A percentile compares a stretch with the other conserved stretches of the same genome.
phyloP scores from a whole-genome alignment of 116 monocot species.

The Dioscorea cayenensis region DNA sequence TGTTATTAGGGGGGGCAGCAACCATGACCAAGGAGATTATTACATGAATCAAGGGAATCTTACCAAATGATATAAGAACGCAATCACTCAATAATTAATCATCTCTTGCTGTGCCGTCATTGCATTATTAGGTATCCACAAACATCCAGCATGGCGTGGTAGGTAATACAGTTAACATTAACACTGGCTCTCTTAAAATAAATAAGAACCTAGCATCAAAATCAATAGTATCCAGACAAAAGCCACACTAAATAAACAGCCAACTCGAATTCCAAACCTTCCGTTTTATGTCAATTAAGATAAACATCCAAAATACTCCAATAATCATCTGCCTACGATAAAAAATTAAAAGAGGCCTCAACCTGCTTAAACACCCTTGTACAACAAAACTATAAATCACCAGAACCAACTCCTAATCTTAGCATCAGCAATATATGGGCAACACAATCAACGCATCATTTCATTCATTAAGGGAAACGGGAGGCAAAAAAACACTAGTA shows the following conservation, averaged over 20 bases:
- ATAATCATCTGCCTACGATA: too few relatives aligned
- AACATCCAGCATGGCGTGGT: neutral
- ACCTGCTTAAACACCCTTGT: too few relatives aligned
- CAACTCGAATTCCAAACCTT: too few relatives aligned
- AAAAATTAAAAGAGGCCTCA: too few relatives aligned
- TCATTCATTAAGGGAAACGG: too few relatives aligned
- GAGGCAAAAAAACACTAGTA: too few relatives aligned
- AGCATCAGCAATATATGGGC: too few relatives aligned
- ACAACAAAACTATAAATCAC: too few relatives aligned
- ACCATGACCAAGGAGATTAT: neutral
- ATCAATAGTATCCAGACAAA: neutral
- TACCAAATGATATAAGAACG: neutral
- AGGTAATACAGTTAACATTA: neutral
- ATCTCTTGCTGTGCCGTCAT: neutral
- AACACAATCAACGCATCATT: too few relatives aligned
- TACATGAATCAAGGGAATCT: neutral
- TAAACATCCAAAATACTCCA: too few relatives aligned
- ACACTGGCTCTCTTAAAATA: neutral
- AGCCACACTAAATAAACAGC: neutral
- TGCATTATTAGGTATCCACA: neutral
- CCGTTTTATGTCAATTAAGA: too few relatives aligned
- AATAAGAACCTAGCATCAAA: neutral
- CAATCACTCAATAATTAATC: neutral
- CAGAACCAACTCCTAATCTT: too few relatives aligned
- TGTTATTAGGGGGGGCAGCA: neutral